Evolutionary conservation across 2,329 filamentous ascomycete species (phyloP).

Genomic region (Ascomycota sp.): DNA sequence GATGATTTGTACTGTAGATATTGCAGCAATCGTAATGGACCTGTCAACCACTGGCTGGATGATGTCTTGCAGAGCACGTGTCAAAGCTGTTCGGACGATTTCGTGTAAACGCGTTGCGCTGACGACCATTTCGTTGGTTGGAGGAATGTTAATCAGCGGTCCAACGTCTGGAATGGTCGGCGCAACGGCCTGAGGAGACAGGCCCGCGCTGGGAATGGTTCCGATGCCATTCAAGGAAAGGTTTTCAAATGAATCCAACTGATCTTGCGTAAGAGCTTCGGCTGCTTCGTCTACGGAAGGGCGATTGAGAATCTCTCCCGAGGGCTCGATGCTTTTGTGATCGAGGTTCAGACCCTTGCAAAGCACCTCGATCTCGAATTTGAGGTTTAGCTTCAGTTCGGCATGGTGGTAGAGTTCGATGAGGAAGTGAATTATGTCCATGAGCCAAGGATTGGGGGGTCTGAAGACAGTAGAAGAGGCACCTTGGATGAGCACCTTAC

Average conservation of each 20-base stretch:
- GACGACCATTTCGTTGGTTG: constrained; percentile 60
- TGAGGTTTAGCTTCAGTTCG: constrained; percentile 87
- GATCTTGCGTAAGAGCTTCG: constrained; percentile 42
- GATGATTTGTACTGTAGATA: constrained; percentile 87
- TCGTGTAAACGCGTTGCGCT: constrained; percentile 45
- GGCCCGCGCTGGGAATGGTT: constrained; percentile 45
- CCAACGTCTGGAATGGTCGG: constrained; percentile 71
- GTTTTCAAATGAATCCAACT: constrained; percentile 65
- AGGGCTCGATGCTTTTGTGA: constrained; percentile 76
- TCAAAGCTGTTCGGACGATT: constrained; percentile 73
- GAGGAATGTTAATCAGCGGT: constrained; percentile 59
- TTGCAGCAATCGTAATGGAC: constrained; percentile 93
- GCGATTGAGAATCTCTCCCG: constrained; percentile 66
- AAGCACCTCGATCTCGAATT: constrained; percentile 95
- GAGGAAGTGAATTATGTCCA: constrained; percentile 82
- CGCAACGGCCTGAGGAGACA: constrained; percentile 60
- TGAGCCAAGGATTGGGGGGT: constrained; percentile 91
- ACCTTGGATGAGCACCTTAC: constrained; percentile 80
- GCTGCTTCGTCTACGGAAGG: constrained; percentile 40
- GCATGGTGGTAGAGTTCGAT: constrained; percentile 88
- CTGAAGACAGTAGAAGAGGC: constrained; percentile 73
- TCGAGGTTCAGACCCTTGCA: constrained; percentile 87
- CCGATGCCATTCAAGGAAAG: constrained; percentile 57
- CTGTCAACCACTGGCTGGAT: constrained; percentile 94
- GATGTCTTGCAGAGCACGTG: constrained; percentile 82